Percentiles rank a stretch among this genome's conserved stretches.
phyloP scores from a whole-genome alignment of 2,329 filamentous ascomycete genomes.

The Aschersonia sp. region DNA sequence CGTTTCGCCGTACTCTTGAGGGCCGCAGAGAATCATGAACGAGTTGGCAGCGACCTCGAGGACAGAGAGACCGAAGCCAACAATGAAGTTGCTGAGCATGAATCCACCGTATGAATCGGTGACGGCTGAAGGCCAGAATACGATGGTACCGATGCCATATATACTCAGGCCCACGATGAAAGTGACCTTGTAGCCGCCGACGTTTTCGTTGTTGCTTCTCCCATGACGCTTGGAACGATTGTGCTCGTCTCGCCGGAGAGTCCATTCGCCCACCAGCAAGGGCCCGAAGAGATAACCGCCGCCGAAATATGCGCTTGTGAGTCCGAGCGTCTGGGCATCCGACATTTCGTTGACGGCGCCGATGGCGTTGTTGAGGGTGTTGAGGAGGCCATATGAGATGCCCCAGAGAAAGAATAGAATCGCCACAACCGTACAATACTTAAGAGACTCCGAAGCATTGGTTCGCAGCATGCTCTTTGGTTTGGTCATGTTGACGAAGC shows the following conservation, averaged over 20 bases:
- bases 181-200: conserved; percentile 62
- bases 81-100: conserved; percentile 58
- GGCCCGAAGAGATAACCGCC: conserved; percentile 58
- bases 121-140: conserved; percentile 73
- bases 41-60: conserved; percentile 74
- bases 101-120: conserved; percentile 65
- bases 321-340: conserved; percentile 46
- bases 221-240: conserved; percentile 27
- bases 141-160: conserved; percentile 64
- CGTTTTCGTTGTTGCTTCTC: conserved; percentile 24
- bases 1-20: conserved; percentile 57
- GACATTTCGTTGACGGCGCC: conserved; percentile 47
- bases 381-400: conserved; percentile 75
- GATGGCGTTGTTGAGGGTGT: conserved; percentile 63
- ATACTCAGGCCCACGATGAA: conserved; percentile 66
- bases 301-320: conserved; percentile 58
- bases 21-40: conserved; percentile 58
- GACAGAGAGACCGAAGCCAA: conserved; percentile 62
- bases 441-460: conserved; percentile 48
- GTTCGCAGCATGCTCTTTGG: conserved; percentile 59
- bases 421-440: conserved; percentile 61
- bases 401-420: conserved; percentile 83
- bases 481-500: conserved; percentile 57
- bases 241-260: conserved; percentile 54
- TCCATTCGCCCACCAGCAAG: conserved; percentile 52